Evolutionary conservation across 176 grass and related monocot genomes (phyloP), one percentile per base, ranked within the genome.

Genomic region (Alloteropsis semialata): DNA sequence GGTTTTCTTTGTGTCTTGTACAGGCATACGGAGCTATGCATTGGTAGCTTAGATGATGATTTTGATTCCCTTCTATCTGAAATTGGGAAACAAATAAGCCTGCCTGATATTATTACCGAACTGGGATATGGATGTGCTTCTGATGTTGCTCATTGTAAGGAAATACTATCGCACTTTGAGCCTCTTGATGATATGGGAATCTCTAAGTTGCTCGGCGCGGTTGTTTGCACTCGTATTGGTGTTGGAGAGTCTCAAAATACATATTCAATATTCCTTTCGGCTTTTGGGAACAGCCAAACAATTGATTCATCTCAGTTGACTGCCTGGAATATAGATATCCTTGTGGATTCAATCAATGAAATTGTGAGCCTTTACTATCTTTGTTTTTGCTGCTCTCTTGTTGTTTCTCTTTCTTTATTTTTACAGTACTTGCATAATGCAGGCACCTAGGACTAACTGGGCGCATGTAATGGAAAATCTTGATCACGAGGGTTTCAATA

Each of bases 381-480:
- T 74, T 72, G 61, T 63, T 58, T 68, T 77, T 28, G 14, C 64
- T 50, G 22, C 53, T 82, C 24, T 21, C 33, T 77, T 48, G 19
- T 13, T 84, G 19, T 75, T 62, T 46, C 53, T 4, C 8, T 32
- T 42, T 75, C 50, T 57, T 75, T 73, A 21, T 84, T 89, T 30
- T 76, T 30, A 81, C 48, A 77, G 8, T 89, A 29, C 57, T 77
- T 81, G 17, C 28, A 70, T 86, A 76, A 67, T 89, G 67, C 74
- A 98, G 96, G 88, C 92, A 56, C 96, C 96, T 65, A 81, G 78
- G 81, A 98, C 89, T 84, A 89, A 91, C 66, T 98, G 92, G 96
- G 82, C 64, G 6, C 53, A 51, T 88, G 96, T 98, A 70, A 91
- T 95, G 85, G 90, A 98, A 84, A 91, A 91, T 75, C 96, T 98